Percentiles rank a stretch among this genome's conserved stretches.
Evolutionary conservation across 2,329 filamentous ascomycete species (phyloP).

Genomic region (Botrytis medusae): DNA sequence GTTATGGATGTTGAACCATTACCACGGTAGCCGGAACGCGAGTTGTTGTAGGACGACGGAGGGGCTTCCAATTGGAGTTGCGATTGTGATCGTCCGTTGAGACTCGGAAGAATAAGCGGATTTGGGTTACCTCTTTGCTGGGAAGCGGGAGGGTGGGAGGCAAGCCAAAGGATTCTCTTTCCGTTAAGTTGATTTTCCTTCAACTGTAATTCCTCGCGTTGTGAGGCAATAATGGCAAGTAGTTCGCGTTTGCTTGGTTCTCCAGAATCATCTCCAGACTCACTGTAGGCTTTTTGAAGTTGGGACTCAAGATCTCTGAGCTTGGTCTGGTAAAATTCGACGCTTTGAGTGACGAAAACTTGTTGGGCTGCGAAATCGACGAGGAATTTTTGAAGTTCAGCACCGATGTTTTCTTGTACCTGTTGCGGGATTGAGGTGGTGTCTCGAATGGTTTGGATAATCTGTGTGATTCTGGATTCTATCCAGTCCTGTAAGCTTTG

Average conservation of each 20-base stretch:
- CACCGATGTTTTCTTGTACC: constrained; percentile 2
- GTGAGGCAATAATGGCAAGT: background rate
- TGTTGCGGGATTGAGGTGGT: background rate
- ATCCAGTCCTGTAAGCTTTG: constrained; percentile 7
- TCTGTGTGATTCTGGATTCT: background rate
- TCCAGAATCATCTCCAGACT: background rate
- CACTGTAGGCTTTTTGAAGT: background rate
- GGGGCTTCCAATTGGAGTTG: constrained; percentile 1
- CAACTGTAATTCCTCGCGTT: constrained; percentile 18
- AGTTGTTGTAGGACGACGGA: background rate
- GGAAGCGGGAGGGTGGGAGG: constrained; percentile 15
- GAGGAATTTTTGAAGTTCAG: constrained; percentile 8
- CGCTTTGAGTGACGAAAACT: constrained; percentile 9
- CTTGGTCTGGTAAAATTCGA: background rate
- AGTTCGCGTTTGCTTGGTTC: background rate
- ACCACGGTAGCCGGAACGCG: background rate
- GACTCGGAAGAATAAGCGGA: background rate
- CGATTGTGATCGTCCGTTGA: background rate
- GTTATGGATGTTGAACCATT: constrained; percentile 7
- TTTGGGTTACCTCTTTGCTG: constrained; percentile 4
- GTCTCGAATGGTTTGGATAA: background rate
- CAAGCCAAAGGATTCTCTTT: constrained; percentile 19
- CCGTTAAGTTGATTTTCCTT: constrained; percentile 20
- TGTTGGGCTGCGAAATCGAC: constrained; percentile 13
- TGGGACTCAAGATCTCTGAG: constrained; percentile 6